Conservation (phyloP, 768 basidiomycete species). For the Collybia sordida region DNA sequence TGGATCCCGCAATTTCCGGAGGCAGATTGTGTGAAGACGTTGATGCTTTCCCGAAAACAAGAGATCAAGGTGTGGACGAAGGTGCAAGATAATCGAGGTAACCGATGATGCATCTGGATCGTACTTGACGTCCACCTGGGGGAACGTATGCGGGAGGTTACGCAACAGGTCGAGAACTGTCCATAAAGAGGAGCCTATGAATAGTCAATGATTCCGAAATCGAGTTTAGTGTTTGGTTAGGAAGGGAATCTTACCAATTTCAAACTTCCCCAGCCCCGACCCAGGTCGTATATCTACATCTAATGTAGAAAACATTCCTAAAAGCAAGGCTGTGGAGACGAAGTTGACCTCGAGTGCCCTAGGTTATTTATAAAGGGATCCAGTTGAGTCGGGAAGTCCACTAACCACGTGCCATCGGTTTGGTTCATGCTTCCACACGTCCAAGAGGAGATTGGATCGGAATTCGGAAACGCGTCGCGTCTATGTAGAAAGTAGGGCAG, state of each 20-base stretch:
- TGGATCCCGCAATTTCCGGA: conserved; percentile 65
- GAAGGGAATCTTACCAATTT: conserved; percentile 50
- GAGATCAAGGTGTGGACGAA: conserved; percentile 82
- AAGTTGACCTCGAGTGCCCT: too few relatives aligned
- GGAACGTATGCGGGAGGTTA: conserved; percentile 64
- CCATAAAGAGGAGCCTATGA: conserved; percentile 75
- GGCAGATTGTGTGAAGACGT: conserved; percentile 74
- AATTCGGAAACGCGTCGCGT: neutral
- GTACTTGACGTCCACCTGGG: conserved; percentile 82
- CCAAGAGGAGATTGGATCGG: neutral
- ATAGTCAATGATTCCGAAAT: neutral
- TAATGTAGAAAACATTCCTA: conserved; percentile 61
- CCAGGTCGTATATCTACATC: conserved; percentile 80
- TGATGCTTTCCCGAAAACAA: conserved; percentile 80
- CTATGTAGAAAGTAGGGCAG: too few relatives aligned
- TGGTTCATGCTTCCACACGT: too few relatives aligned
- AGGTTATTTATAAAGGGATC: too few relatives aligned
- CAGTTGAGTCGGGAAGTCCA: too few relatives aligned
- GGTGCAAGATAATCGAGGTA: conserved; percentile 74
- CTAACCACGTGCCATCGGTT: neutral
- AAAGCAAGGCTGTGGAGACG: neutral
- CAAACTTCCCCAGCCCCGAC: conserved; percentile 73
- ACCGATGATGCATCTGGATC: conserved; percentile 69
- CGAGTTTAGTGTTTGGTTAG: neutral
- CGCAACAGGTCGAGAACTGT: conserved; percentile 68